Base-by-base conservation (phyloP, 2,329 filamentous ascomycete genomes). In the Elsinoe batatas region DNA sequence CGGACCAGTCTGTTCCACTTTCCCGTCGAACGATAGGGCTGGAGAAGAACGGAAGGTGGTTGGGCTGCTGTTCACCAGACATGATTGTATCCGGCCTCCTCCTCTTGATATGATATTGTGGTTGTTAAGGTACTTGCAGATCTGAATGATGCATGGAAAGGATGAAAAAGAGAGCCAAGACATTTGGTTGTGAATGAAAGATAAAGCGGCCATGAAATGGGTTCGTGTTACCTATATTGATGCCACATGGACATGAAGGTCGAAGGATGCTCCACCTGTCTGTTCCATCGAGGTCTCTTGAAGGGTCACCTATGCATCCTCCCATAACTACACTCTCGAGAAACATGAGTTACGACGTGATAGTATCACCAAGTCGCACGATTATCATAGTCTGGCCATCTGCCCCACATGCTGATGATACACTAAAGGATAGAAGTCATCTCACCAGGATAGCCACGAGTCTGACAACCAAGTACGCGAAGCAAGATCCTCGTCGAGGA, bases 1-100 rank as follows among this genome's bases (percentile, higher is more conserved):
- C 47, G 20, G 47, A 37, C 32, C 35, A 51, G 18, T 51, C 47
- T 51, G 47, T 51, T 5, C 47, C 47, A 20, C 47, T 51, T 33
- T 51, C 47, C 7, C 47, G 47, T 3, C 47, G 51, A 5, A 54
- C 38, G 18, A 54, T 36, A 4, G 51, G 51, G 18, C 51, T 54
- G 18, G 51, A 36, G 18, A 54, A 54, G 51, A 54, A 44, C 1
- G 51, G 51, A 11, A 54, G 38, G 15, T 43, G 36, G 20, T 43
- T 35, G 6, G 36, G 5, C 26, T 30, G 36, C n/a, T 54, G 20
- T n/a, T 54, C 51, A 13, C 37, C 32, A 5, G 47, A 36, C 47
- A 51, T 51, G 32, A 18, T 49, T 17, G 44, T 2, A 15, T 33
- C 44, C 44, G 44, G 12, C 44, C 44, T 49, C 44, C 44, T 49